Conservation (phyloP, 495 filamentous ascomycete species). For the Talaromyces adpressus region DNA sequence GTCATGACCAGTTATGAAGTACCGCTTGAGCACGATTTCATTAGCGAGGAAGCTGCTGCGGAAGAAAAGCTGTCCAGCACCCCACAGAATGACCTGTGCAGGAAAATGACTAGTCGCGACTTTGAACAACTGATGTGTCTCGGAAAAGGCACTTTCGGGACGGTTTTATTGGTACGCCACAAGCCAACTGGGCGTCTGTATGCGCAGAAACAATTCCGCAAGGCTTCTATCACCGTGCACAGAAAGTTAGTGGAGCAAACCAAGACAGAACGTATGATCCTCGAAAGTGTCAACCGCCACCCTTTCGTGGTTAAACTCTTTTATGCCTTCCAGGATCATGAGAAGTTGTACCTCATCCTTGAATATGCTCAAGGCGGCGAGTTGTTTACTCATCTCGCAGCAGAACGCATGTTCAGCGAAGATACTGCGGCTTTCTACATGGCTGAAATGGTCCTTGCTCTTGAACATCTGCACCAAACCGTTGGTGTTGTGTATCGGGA, state of each 20-base stretch:
- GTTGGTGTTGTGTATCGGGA: slow-evolving; percentile 95
- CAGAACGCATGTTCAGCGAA: slow-evolving; percentile 88
- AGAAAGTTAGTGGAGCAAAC: slow-evolving; percentile 94
- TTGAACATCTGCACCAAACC: slow-evolving; percentile 84
- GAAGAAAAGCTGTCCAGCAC: slow-evolving; percentile 26
- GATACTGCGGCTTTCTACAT: slow-evolving; percentile 91
- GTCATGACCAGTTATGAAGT: slow-evolving; percentile 79
- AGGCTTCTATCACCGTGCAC: slow-evolving; percentile 85
- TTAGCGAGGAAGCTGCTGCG: slow-evolving; percentile 58
- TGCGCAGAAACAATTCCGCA: slow-evolving; percentile 97
- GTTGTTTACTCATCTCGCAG: slow-evolving; percentile 81
- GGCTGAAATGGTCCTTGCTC: slow-evolving; percentile 91
- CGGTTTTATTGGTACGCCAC: slow-evolving; percentile 87
- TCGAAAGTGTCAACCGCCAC: slow-evolving; percentile 92
- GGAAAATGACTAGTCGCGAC: slow-evolving; percentile 87
- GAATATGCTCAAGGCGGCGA: slow-evolving; percentile 98
- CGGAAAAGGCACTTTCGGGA: slow-evolving; percentile 92
- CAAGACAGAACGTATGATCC: slow-evolving; percentile 87
- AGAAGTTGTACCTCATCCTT: slow-evolving; percentile 95
- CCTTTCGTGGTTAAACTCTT: slow-evolving; percentile 96
- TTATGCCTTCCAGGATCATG: slow-evolving; percentile 97
- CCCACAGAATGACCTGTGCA: slow-evolving; percentile 39
- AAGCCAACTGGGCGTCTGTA: slow-evolving; percentile 78
- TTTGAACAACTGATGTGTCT: slow-evolving; percentile 92
- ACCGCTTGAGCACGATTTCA: slow-evolving; percentile 78